phyloP scores from a whole-genome alignment of 768 basidiomycete species.

The Suillus occidentalis region DNA sequence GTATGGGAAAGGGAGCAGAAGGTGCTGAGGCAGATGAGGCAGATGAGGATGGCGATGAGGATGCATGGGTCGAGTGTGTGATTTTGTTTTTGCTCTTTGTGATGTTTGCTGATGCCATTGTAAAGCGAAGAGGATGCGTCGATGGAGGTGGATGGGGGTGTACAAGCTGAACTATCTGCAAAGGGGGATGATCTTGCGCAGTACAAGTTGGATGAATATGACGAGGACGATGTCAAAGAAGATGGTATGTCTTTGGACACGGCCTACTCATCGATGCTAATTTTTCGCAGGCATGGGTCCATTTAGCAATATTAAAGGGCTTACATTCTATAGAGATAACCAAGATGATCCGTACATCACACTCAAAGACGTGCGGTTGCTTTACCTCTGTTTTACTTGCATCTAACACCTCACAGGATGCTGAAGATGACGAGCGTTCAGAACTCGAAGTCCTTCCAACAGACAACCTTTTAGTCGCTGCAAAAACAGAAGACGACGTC shows the following conservation, averaged over 20 bases:
- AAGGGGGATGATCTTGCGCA: conserved; percentile 71
- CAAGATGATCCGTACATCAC: conserved; percentile 97
- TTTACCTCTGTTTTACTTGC: not conserved
- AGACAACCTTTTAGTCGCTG: conserved; percentile 89
- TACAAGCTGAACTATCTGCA: conserved; percentile 28
- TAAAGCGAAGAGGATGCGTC: conserved; percentile 51
- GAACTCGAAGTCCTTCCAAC: conserved; percentile 87
- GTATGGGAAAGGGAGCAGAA: conserved; percentile 68
- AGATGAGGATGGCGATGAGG: conserved; percentile 46
- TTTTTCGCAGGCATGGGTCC: conserved; percentile 58
- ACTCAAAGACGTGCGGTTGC: conserved; percentile 74
- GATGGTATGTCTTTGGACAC: conserved; percentile 25
- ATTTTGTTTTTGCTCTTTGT: conserved; percentile 10
- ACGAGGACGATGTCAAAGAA: conserved; percentile 60
- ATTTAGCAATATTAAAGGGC: conserved; percentile 94
- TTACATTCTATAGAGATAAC: conserved; percentile 89
- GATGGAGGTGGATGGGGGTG: conserved; percentile 59
- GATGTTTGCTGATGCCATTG: conserved; percentile 14
- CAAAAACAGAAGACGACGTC: conserved; percentile 96
- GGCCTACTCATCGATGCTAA: not conserved
- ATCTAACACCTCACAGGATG: conserved; percentile 45
- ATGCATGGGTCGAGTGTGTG: conserved; percentile 89
- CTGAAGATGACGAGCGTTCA: conserved; percentile 79
- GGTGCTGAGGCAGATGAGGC: conserved; percentile 65
- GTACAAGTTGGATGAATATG: conserved; percentile 92